Conservation (phyloP, 345 rosid genomes). For the Aquilaria yunnanensis region DNA sequence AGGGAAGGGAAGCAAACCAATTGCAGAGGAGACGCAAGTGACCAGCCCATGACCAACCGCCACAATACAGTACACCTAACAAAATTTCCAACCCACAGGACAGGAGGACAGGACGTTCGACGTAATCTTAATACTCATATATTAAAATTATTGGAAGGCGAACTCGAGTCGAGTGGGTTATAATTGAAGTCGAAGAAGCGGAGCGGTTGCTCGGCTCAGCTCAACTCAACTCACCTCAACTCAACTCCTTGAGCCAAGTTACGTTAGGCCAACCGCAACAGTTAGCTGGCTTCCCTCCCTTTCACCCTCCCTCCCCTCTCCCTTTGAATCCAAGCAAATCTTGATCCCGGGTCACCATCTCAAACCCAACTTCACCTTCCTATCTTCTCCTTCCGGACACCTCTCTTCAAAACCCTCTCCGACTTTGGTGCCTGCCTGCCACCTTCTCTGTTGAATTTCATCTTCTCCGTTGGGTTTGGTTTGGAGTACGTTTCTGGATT, state of each 20-base stretch:
- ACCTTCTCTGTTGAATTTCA: not conserved
- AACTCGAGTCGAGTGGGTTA: too few species aligned
- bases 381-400: conserved; percentile 36
- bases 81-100: too few species aligned
- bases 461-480: conserved; percentile 3
- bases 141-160: too few species aligned
- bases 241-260: conserved; percentile 33
- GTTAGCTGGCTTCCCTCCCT: conserved; percentile 40
- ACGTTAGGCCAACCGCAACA: conserved; percentile 60
- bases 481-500: conserved; percentile 4
- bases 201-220: too few species aligned
- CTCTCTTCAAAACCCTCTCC: conserved; percentile 9
- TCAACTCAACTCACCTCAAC: too few species aligned
- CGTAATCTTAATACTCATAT: too few species aligned
- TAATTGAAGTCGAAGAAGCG: too few species aligned
- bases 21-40: too few species aligned
- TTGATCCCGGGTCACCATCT: conserved; percentile 92
- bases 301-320: conserved; percentile 16
- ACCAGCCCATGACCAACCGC: too few species aligned
- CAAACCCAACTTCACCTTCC: conserved; percentile 77
- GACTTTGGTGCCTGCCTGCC: not conserved
- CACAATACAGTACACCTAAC: too few species aligned
- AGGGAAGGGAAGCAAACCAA: too few species aligned
- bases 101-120: too few species aligned
- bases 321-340: conserved; percentile 58